Base-by-base conservation (phyloP, 345 rosid species). In the Populus euphratica region DNA sequence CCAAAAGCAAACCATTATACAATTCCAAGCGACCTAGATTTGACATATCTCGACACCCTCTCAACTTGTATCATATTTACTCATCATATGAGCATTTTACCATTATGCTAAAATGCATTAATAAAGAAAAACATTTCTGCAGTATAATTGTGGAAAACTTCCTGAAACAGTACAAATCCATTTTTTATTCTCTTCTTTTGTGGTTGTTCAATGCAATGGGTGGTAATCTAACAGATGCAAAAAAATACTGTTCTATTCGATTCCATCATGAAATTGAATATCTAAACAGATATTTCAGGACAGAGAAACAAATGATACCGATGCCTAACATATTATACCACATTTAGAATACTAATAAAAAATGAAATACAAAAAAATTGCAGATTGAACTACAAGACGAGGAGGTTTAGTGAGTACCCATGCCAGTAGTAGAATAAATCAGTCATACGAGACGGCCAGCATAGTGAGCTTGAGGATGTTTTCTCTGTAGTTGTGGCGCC, bases 401-500 rank as follows among this genome's bases (percentile, higher is more conserved):
- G 7, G 31, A 62, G 61, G 49, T 65, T 12, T 14, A 39, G 63
- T 5, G 7, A 35, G 50, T 25, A 27, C 69, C 43, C 61, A 5
- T 17, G 29, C 13, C 71, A 71, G 70, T 39, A 29, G 27, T 23
- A 31, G 7, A 39, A 4, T 17, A 14, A 8, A 54, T 25, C 65
- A 50, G 54, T 62, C 66, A 91, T 97, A 93, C 92, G 73, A 92
- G 90, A 80, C 98, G 80, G 44, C 97, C 97, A 72, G 91, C 97
- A 78, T 92, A 87, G 56, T 85, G 89, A 74, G 93, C 88, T 70
- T 88, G 90, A 47, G 93, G 85, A 77, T 92, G 89, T 59, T 88
- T 81, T 66, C 80, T 86, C 79, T 87, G 91, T 33, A 92, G 85
- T 61, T 91, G 91, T 6, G 98, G 94, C 97, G 94, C 97, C 99